Base-by-base conservation (phyloP, 1,284 basidiomycete genomes). In the Trichosporon ovoides region DNA sequence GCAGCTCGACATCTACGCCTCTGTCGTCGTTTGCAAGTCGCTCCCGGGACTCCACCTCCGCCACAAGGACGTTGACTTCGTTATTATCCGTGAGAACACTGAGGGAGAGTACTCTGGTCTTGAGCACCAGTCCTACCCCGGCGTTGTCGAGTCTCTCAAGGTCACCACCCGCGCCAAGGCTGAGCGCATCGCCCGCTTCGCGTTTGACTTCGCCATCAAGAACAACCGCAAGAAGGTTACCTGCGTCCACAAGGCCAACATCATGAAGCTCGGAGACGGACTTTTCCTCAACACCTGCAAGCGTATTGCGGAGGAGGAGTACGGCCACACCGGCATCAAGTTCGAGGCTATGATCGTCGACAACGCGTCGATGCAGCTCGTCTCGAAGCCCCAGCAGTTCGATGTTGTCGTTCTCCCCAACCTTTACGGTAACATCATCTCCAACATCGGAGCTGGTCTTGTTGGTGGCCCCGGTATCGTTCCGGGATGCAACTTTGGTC, bases 221-320 rank as follows among this genome's bases (percentile, higher is more conserved):
- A 99, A 98, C 82, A 86, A 89, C 79, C 87, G 95, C 79, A 97
- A 95, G 91, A 97, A 95, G 88, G 96, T 99, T 69, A 98, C 96
- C 57, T 98, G 94, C 76, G 94, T 99, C 52, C 96, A 99, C 87
- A 99, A 99, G 82, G 96, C 96, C 74, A 98, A 98, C 83, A 98
- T 99, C 83, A 98, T 98, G 96, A 98, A 98, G 81, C 87, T 98
- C 70, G 95, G 94, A 77, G 96, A 98, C 75, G 96, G 96, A 80
- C 86, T 99, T 52, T 99, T 98, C 87, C 84, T 99, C 71, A 96
- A 95, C 81, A 98, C 95, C 31, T 99, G 97, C 87, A 89, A 93
- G 70, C 84, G 85, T 63, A 85, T 99, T 60, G 96, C 94, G 37
- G 91, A 98, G 79, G 60, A 91, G 73, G 82, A 83, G 74, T 99